phyloP scores from a whole-genome alignment of 2,329 filamentous ascomycete genomes.

The Phoma herbarum region DNA sequence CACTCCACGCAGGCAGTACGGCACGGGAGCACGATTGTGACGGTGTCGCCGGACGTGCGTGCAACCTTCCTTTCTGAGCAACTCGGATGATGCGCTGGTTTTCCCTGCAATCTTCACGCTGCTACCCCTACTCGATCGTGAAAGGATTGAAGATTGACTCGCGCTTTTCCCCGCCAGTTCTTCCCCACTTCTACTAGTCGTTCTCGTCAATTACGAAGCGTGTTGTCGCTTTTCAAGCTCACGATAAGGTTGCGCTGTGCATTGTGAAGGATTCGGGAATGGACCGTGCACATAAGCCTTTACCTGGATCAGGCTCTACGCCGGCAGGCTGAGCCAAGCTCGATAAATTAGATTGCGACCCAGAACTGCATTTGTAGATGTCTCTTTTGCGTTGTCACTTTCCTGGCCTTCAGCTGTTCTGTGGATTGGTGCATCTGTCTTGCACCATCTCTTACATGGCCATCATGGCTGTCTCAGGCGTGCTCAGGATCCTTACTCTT shows the following conservation, averaged over 20 bases:
- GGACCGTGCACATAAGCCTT: slow-evolving; percentile 16
- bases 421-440: neutral
- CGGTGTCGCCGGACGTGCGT: neutral
- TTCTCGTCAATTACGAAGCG: neutral
- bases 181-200: neutral
- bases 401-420: neutral
- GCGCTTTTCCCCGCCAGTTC: neutral
- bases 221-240: neutral
- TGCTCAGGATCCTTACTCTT: neutral
- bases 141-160: neutral
- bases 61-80: neutral
- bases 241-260: neutral
- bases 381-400: neutral
- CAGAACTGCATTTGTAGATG: neutral
- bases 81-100: neutral
- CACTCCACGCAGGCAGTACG: neutral
- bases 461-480: neutral
- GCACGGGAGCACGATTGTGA: neutral
- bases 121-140: neutral
- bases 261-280: slow-evolving; percentile 5
- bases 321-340: slow-evolving; percentile 4
- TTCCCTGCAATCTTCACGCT: neutral
- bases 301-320: slow-evolving; percentile 6
- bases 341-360: slow-evolving; percentile 2
- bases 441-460: neutral